Evolutionary conservation across 345 rosid genomes (phyloP).

Genomic region (Populus davidiana): DNA sequence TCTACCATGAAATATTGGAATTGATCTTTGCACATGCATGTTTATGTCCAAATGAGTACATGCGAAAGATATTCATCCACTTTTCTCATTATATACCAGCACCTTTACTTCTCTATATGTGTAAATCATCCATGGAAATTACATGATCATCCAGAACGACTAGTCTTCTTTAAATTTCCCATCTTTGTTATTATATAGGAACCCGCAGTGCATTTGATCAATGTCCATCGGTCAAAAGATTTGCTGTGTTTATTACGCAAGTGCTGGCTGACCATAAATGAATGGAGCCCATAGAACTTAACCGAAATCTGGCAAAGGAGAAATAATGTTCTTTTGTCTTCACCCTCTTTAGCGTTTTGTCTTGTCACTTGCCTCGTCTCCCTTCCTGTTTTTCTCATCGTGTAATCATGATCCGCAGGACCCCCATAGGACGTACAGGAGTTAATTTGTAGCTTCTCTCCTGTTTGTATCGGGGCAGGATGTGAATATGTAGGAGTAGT

Average conservation of each 20-base stretch:
- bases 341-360: too few relatives aligned
- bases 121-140: neutral
- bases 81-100: neutral
- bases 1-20: neutral
- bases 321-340: conserved; percentile 2
- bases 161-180: neutral
- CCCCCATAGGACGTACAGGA: too few relatives aligned
- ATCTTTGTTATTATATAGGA: too few relatives aligned
- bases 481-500: neutral
- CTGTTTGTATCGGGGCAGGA: neutral
- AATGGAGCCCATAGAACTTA: neutral
- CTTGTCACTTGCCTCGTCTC: neutral
- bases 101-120: neutral
- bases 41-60: neutral
- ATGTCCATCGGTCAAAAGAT: neutral
- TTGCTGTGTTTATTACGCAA: neutral
- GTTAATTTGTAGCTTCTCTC: too few relatives aligned
- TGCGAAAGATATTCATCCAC: too few relatives aligned
- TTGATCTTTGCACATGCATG: neutral
- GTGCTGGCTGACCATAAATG: neutral
- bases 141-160: neutral
- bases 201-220: neutral
- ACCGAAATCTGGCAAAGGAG: conserved; percentile 4
- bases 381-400: neutral
- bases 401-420: neutral